A percentile compares a stretch with the other conserved stretches of the same genome.
Conservation (phyloP, 2,329 filamentous ascomycete genomes). For the Celoporthe dispersa region DNA sequence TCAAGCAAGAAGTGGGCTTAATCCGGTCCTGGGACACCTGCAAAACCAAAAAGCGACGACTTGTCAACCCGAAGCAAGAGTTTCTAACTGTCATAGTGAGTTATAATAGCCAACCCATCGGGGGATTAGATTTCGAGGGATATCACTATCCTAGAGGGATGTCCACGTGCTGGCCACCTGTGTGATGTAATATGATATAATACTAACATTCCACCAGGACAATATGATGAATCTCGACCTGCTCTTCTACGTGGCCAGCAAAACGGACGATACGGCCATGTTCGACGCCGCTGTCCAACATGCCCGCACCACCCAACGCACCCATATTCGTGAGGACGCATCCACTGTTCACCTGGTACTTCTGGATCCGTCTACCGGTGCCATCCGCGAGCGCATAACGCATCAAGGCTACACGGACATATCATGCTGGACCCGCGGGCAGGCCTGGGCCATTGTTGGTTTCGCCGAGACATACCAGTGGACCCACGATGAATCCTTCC, state of each 20-base stretch:
- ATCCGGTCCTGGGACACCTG: not conserved
- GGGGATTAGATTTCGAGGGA: too few relatives aligned
- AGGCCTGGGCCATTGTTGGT: conserved; percentile 54
- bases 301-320: conserved; percentile 43
- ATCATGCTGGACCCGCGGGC: conserved; percentile 53
- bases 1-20: not conserved
- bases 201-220: not conserved
- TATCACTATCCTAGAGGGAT: too few relatives aligned
- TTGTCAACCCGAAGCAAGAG: not conserved
- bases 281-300: conserved; percentile 44
- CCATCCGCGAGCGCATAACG: conserved; percentile 46
- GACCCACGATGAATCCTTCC: conserved; percentile 47
- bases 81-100: not conserved
- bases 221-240: conserved; percentile 2
- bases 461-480: conserved; percentile 52
- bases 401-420: conserved; percentile 51
- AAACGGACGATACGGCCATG: conserved; percentile 40
- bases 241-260: conserved; percentile 28
- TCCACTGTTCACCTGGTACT: conserved; percentile 42
- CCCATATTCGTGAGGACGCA: conserved; percentile 45
- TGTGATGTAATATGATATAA: too few relatives aligned
- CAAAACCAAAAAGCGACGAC: not conserved
- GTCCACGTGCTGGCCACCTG: not conserved
- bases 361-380: not conserved
- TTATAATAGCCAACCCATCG: too few relatives aligned